A percentile compares a stretch with the other conserved stretches of the same genome.
Conservation (phyloP, 2,329 filamentous ascomycete genomes). For the Onygenales sp. region DNA sequence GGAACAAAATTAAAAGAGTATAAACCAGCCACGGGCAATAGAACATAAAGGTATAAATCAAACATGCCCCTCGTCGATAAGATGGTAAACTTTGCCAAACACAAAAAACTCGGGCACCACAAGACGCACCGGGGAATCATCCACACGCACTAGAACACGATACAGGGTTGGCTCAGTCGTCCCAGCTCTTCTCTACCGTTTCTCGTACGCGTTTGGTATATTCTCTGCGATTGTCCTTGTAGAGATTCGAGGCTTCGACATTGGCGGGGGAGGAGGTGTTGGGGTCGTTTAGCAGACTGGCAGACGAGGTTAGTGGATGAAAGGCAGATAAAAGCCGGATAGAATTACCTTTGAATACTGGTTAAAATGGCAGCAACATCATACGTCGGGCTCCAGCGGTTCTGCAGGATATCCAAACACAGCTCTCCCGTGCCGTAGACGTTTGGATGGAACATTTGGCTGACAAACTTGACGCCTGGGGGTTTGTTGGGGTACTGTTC, state of each 20-base stretch:
- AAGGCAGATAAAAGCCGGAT: background rate
- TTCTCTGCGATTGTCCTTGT: conserved; percentile 95
- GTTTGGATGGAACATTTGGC: conserved; percentile 98
- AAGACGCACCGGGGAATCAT: background rate
- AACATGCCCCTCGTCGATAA: background rate
- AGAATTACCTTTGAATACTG: conserved; percentile 80
- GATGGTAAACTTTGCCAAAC: too few species aligned
- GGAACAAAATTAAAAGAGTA: background rate
- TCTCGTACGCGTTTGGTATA: conserved; percentile 92
- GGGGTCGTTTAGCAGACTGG: conserved; percentile 86
- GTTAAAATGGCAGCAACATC: conserved; percentile 95
- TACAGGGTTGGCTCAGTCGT: conserved; percentile 58
- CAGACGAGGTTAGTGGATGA: background rate
- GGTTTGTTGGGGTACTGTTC: conserved; percentile 99
- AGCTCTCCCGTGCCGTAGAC: conserved; percentile 96
- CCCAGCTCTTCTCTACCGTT: conserved; percentile 99
- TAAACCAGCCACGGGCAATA: background rate
- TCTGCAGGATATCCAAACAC: conserved; percentile 93
- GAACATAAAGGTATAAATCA: background rate
- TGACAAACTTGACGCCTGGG: conserved; percentile 95
- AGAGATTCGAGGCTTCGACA: conserved; percentile 93
- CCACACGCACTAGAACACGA: background rate
- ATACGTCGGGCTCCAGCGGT: conserved; percentile 97
- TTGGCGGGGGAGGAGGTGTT: conserved; percentile 98
- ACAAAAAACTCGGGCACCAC: too few species aligned